Evolutionary conservation across 208 protist species (phyloP).

Genomic region (Borovskyia barvae): DNA sequence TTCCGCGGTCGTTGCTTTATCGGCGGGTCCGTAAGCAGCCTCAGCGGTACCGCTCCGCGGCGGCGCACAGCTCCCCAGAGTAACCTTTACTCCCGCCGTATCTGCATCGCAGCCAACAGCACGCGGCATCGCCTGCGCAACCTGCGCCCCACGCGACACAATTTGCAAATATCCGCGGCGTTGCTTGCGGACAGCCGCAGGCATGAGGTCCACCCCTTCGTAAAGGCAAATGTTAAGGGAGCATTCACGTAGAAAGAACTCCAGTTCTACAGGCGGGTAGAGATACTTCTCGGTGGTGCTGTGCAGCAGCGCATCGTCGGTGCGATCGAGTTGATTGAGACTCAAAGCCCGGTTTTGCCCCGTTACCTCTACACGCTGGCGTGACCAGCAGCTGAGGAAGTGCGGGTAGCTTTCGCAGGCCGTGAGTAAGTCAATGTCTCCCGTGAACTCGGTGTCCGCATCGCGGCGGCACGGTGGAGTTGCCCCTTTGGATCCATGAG

Average conservation of each 20-base stretch:
- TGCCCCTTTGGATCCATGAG: too few species aligned
- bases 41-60: too few species aligned
- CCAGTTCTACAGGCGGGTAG: conserved; percentile 27
- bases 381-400: conserved; percentile 32
- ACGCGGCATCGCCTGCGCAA: conserved; percentile 9
- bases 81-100: too few species aligned
- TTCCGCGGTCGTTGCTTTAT: too few species aligned
- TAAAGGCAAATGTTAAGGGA: conserved; percentile 43
- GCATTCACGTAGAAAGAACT: conserved; percentile 46
- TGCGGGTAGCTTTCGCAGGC: conserved; percentile 16
- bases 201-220: conserved; percentile 45
- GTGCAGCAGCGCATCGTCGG: conserved; percentile 25
- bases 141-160: conserved; percentile 7
- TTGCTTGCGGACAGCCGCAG: conserved; percentile 26
- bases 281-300: conserved; percentile 23
- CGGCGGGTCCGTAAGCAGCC: too few species aligned
- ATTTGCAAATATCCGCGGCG: conserved; percentile 28
- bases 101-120: not conserved
- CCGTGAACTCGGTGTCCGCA: not conserved
- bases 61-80: too few species aligned
- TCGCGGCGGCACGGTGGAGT: too few species aligned
- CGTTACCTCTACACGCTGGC: conserved; percentile 11
- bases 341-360: conserved; percentile 10
- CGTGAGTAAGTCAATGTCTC: conserved; percentile 11
- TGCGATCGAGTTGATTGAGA: conserved; percentile 23